phyloP scores from a whole-genome alignment of 495 filamentous ascomycete species.

The Viridothelium virens region DNA sequence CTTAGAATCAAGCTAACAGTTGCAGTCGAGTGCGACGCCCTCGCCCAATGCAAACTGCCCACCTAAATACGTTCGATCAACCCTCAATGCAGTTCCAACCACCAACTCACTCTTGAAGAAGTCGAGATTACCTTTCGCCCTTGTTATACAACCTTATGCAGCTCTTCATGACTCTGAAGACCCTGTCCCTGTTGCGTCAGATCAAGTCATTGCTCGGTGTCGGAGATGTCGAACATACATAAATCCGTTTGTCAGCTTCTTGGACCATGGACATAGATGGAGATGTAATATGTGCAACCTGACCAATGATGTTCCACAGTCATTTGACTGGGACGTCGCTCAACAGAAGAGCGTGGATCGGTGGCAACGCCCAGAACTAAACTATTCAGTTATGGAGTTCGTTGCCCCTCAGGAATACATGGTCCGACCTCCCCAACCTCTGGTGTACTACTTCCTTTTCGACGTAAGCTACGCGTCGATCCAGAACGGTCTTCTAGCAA shows the following conservation, averaged over 20 bases:
- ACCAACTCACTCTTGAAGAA: constrained; percentile 90
- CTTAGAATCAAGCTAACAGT: constrained; percentile 26
- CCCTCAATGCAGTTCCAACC: constrained; percentile 85
- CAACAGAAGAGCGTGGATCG: constrained; percentile 83
- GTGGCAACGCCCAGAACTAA: constrained; percentile 83
- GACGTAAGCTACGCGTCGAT: constrained; percentile 93
- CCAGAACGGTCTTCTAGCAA: constrained; percentile 87
- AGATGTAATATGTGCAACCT: constrained; percentile 99
- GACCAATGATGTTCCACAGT: constrained; percentile 96
- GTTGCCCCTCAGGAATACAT: constrained; percentile 98
- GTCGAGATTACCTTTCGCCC: constrained; percentile 87
- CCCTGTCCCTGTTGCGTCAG: constrained; percentile 80
- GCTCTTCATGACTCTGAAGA: constrained; percentile 90
- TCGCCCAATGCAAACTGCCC: constrained; percentile 88
- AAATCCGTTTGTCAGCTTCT: constrained; percentile 91
- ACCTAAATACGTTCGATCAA: constrained; percentile 91
- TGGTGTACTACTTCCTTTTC: constrained; percentile 97
- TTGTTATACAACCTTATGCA: constrained; percentile 91
- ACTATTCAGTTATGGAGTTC: constrained; percentile 91
- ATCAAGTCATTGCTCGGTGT: constrained; percentile 95
- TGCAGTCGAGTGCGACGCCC: constrained; percentile 80
- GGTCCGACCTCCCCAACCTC: constrained; percentile 92
- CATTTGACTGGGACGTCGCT: constrained; percentile 94
- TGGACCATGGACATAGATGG: constrained; percentile 96
- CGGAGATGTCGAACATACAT: constrained; percentile 93